Conservation (phyloP, 257 asterid genomes). For the Galeopsis tetrahit region DNA sequence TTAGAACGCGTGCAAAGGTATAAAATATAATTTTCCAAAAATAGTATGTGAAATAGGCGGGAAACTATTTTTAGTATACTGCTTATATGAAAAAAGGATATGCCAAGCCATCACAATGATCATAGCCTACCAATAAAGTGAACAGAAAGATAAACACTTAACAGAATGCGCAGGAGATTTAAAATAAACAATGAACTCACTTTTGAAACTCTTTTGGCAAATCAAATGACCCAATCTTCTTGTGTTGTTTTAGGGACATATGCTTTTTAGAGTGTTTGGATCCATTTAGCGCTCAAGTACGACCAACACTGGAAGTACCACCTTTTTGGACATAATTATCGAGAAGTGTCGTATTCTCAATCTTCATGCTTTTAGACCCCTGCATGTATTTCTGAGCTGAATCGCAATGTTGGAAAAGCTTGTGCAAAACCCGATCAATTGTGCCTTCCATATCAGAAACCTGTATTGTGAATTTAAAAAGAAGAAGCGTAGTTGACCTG, state of each 20-base stretch:
- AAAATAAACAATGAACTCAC: conserved; percentile 38
- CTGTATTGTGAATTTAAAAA: conserved; percentile 20
- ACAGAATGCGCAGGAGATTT: neutral
- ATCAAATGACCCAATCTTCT: conserved; percentile 59
- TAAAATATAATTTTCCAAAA: no score
- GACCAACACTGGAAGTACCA: no score
- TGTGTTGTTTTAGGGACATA: conserved; percentile 74
- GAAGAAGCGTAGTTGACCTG: neutral
- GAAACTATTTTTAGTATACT: no score
- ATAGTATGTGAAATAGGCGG: no score
- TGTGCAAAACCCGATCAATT: conserved; percentile 18
- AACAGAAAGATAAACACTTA: neutral
- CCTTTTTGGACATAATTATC: conserved; percentile 60
- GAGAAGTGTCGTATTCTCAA: conserved; percentile 76
- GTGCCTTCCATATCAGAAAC: no score
- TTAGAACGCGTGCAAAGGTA: no score
- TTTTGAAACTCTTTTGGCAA: conserved; percentile 66
- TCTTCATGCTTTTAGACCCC: conserved; percentile 71
- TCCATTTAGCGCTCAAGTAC: no score
- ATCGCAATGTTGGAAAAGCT: conserved; percentile 80
- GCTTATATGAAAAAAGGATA: no score
- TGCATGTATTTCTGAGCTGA: conserved; percentile 76
- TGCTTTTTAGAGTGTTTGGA: conserved; percentile 64
- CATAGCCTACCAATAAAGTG: neutral
- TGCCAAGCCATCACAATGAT: neutral